Percentiles rank a stretch among this genome's conserved stretches.
Evolutionary conservation across 208 protist genomes (phyloP).

Genomic region (Vickermania spadyakhi): DNA sequence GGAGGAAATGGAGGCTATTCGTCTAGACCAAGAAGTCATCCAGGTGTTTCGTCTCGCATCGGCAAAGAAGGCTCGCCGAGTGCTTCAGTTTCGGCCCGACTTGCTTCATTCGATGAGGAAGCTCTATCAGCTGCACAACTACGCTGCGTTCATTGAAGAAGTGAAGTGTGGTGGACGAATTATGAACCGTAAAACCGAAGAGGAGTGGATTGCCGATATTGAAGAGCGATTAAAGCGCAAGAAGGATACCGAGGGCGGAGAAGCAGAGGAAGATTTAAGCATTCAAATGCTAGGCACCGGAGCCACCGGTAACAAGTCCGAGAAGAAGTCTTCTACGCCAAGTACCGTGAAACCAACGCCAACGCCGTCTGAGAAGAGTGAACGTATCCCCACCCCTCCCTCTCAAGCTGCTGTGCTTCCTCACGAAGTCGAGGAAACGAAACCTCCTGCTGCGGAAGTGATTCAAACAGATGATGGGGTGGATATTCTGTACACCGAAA

Average conservation of each 20-base stretch:
- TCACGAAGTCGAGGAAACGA: not conserved
- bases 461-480: constrained; percentile 1
- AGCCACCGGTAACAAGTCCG: not conserved
- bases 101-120: constrained; percentile 45
- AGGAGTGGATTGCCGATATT: constrained; percentile 44
- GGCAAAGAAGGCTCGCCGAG: not conserved
- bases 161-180: constrained; percentile 7
- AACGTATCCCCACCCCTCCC: not conserved
- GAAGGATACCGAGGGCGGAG: constrained; percentile 1
- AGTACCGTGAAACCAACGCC: not conserved
- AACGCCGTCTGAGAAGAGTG: not conserved
- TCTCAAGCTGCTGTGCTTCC: not conserved
- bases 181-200: constrained; percentile 20
- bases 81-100: constrained; percentile 18
- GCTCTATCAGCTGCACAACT: constrained; percentile 62
- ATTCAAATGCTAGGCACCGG: not conserved
- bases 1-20: not conserved
- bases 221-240: constrained; percentile 16
- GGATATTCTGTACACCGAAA: not conserved
- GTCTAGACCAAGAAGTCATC: not conserved
- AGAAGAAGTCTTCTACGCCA: not conserved
- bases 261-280: constrained; percentile 5
- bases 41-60: not conserved
- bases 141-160: constrained; percentile 47
- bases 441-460: not conserved